These are phyloP conservation scores for Mycocentrospora acerina DNA, from an alignment of 2,329 filamentous ascomycete species.

Conservation along the genomic window DNA sequence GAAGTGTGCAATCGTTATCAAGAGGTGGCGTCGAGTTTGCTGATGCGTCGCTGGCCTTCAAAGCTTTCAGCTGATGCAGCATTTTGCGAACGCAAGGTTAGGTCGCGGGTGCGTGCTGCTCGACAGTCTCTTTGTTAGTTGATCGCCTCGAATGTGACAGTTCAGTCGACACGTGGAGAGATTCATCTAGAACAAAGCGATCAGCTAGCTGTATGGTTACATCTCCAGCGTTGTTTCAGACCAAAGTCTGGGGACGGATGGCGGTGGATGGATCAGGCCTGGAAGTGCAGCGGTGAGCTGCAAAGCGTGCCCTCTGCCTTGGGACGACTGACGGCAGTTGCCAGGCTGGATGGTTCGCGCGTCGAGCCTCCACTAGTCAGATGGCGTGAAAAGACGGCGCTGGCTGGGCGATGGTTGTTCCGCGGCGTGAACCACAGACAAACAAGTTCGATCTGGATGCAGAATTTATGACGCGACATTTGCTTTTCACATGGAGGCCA, in stretches of 20 bases:
- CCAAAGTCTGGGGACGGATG: slow-evolving; percentile 8
- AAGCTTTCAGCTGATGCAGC: no score
- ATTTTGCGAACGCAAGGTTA: no score
- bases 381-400: slow-evolving; percentile 1
- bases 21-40: neutral
- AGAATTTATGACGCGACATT: neutral
- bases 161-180: neutral
- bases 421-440: no score
- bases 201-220: slow-evolving; percentile 3
- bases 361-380: slow-evolving; percentile 14
- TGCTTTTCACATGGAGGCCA: neutral
- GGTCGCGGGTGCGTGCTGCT: no score
- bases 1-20: slow-evolving; percentile 5
- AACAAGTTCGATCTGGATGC: neutral
- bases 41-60: no score
- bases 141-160: neutral
- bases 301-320: slow-evolving; percentile 9
- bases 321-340: slow-evolving; percentile 9
- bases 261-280: slow-evolving; percentile 8
- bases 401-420: neutral
- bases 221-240: slow-evolving; percentile 11
- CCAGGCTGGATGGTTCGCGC: slow-evolving; percentile 5
- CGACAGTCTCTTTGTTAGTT: neutral
- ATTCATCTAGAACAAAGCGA: neutral
- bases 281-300: slow-evolving; percentile 5